Base-by-base conservation (phyloP, 2,329 filamentous ascomycete species). In the Neoscytalidium dimidiatum region DNA sequence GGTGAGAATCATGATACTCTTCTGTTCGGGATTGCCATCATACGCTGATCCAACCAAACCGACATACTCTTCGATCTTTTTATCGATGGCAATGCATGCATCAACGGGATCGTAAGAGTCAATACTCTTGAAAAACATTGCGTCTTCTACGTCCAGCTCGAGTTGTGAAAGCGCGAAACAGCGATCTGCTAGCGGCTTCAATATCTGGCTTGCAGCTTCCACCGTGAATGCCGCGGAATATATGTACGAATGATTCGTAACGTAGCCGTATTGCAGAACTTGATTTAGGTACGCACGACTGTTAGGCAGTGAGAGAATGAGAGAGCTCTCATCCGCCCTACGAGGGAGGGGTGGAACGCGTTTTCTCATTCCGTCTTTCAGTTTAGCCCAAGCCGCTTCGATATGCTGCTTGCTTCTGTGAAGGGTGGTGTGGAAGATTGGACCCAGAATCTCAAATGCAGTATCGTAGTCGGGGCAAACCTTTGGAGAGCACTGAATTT, bases 1-100 rank as follows among this genome's bases (percentile, higher is more conserved):
- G 7, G 76, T 80, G 1, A 91, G 77, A 0, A 90, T 72, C 68
- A 85, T 80, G 0, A 74, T 65, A 29, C 86, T 87, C 68, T 80
- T 82, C 26, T 84, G 79, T 56, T 85, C 83, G 0, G 82, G 77
- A 64, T 84, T 80, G 3, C 69, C 67, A 66, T 79, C 68, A 66
- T 85, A 86, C 0, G 74, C 69, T 0, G 75, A 67, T 0, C 71
- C 67, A 2, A 80, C 75, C 1, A 67, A 58, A 0, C 69, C 41
- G 0, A 82, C 66, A 60, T 84, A 81, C 0, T 68, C 33, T 0
- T 71, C 38, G 13, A 84, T 81, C 3, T 71, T 68, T 0, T 65
- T 33, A 4, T 76, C 73, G 2, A 83, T 49, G 0, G 71, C 21
- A 1, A 71, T 66, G 63, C 78, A 81, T n/a, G 19, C 48, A 4